These are phyloP conservation scores for Tardiomyces digboiensis DNA, from an alignment of 1,139 yeast species.

Conservation along the genomic window DNA sequence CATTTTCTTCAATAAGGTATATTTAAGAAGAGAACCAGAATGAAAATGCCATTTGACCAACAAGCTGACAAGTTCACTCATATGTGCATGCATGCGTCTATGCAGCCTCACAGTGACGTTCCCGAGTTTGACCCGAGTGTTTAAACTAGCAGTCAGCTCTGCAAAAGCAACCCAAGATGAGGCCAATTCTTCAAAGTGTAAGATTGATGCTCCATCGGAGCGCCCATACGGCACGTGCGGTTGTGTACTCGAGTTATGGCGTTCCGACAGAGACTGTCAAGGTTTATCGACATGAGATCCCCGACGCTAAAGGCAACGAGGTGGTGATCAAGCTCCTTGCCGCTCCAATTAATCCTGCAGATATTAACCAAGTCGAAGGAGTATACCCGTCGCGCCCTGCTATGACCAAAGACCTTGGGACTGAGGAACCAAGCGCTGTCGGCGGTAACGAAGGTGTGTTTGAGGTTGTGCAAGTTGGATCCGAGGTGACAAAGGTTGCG, in stretches of 20 bases:
- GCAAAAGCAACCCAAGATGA: too few species aligned
- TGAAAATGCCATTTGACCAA: too few species aligned
- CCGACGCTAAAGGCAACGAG: constrained; percentile 26
- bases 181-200: not conserved
- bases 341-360: constrained; percentile 90
- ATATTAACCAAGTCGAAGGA: constrained; percentile 86
- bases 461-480: constrained; percentile 70
- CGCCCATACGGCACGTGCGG: constrained; percentile 15
- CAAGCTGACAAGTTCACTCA: too few species aligned
- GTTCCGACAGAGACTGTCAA: constrained; percentile 20
- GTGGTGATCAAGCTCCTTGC: constrained; percentile 61
- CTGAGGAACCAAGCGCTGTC: constrained; percentile 57
- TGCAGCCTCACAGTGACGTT: too few species aligned
- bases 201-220: constrained; percentile 3
- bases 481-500: constrained; percentile 31
- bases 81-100: too few species aligned
- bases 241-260: constrained; percentile 20
- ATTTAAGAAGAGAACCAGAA: too few species aligned
- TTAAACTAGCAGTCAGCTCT: too few species aligned
- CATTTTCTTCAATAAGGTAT: too few species aligned
- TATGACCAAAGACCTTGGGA: constrained; percentile 43
- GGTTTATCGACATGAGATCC: constrained; percentile 17
- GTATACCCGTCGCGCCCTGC: constrained; percentile 81
- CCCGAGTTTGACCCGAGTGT: too few species aligned
- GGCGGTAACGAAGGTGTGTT: constrained; percentile 95